Base-by-base conservation (phyloP, 2,329 filamentous ascomycete species). In the Sclerotinia spermophila region DNA sequence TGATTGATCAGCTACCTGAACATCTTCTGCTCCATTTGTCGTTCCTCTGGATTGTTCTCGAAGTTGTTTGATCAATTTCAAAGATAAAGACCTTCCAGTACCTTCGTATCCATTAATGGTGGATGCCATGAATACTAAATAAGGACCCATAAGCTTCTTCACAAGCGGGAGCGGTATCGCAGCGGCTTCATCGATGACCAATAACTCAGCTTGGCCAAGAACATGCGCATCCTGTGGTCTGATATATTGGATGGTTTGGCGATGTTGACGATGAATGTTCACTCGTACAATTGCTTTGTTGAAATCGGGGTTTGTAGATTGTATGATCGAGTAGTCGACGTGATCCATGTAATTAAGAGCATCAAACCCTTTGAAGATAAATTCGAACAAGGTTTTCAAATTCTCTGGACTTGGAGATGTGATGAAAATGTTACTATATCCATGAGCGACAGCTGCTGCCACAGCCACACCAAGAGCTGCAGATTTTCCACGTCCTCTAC, bases 91-190 rank as follows among this genome's bases (percentile, higher is more conserved):
- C 71, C 96, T 89, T 55, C 96, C 96, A 10, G 96, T 99, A 70
- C 96, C 96, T 83, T 99, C 96, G 80, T 99, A 99, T 71, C 96
- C 96, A 79, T 98, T 98, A 83, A 99, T 97, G 2, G 96, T 99
- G 0, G 96, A 99, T 0, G 96, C 94, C 96, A 99, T 98, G 82
- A 99, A 99, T 13, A 98, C 94, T 51, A 99, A 85, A 81, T 99
- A 99, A 21, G 95, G 95, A 0, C 96, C 96, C 88, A 99, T 94
- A 55, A 99, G 85, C 82, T 97, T 97, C 76, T 91, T 87, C 11
- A 99, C 96, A 3, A 98, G 84, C 0, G 96, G 96, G 17, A 99
- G 82, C 19, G 96, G 96, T 73, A 99, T 99, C 2, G 96, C 96
- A 19, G 96, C 96, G 24, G 96, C 96, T 82, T 99, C 96, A 81